Conservation (phyloP, 306 rosid species). For the Vicia faba region DNA sequence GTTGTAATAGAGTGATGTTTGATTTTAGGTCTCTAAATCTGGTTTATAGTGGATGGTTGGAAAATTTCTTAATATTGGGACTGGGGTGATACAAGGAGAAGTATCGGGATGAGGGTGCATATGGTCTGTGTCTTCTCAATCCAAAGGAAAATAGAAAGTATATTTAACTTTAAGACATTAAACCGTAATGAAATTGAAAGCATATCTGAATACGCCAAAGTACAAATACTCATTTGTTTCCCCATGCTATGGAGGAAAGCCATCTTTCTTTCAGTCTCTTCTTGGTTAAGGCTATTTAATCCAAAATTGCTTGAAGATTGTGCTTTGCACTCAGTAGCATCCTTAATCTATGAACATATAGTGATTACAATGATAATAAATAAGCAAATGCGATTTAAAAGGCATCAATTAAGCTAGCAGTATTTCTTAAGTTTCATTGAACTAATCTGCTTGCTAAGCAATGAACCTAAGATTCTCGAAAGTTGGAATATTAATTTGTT, state of each 20-base stretch:
- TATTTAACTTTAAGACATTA: too few species aligned
- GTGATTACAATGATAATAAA: not conserved
- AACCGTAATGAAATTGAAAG: not conserved
- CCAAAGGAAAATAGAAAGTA: too few species aligned
- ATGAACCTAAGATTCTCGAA: not conserved
- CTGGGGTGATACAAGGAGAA: too few species aligned
- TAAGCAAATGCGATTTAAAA: not conserved
- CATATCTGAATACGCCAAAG: not conserved
- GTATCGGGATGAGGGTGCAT: too few species aligned
- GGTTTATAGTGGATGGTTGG: too few species aligned
- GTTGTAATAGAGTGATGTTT: too few species aligned
- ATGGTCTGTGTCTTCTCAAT: too few species aligned
- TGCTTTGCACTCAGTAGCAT: not conserved
- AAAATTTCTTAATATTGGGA: too few species aligned
- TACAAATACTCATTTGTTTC: not conserved
- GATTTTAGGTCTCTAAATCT: too few species aligned
- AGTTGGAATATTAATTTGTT: not conserved
- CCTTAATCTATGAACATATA: not conserved
- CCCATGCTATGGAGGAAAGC: not conserved
- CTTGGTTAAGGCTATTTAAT: not conserved
- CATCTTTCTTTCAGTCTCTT: not conserved
- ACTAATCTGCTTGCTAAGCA: not conserved
- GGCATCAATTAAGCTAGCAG: not conserved
- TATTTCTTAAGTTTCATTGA: not conserved
- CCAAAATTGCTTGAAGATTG: not conserved